Evolutionary conservation across 768 basidiomycete genomes (phyloP).

Genomic region (Boletus barrowsii): DNA sequence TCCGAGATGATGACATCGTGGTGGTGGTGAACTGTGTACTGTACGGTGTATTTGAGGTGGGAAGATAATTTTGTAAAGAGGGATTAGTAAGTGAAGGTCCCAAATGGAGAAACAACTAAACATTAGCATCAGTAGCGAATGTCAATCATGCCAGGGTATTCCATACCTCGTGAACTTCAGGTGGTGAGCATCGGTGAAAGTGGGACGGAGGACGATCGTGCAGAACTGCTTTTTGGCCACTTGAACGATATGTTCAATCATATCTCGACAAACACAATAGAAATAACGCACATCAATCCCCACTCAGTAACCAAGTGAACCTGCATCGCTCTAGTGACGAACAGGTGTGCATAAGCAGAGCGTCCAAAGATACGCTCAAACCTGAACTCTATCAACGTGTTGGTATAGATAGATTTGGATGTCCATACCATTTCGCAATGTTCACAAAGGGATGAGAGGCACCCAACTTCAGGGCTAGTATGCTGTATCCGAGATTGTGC

Average conservation of each 20-base stretch:
- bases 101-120: conserved; percentile 51
- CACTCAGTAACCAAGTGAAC: conserved; percentile 68
- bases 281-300: conserved; percentile 63
- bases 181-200: conserved; percentile 68
- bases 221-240: conserved; percentile 75
- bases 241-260: conserved; percentile 30
- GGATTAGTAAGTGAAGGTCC: conserved; percentile 36
- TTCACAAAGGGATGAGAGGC: conserved; percentile 62
- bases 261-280: background rate
- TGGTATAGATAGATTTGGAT: background rate
- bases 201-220: conserved; percentile 89
- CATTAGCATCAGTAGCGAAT: background rate
- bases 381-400: conserved; percentile 41
- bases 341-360: conserved; percentile 83
- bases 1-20: conserved; percentile 19
- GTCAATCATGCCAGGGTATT: background rate
- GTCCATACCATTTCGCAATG: conserved; percentile 67
- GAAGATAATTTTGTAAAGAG: conserved; percentile 48
- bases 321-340: conserved; percentile 89
- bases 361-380: conserved; percentile 82
- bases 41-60: conserved; percentile 48
- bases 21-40: conserved; percentile 59
- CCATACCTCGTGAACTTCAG: conserved; percentile 74
- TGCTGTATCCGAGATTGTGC: conserved; percentile 97
- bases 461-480: conserved; percentile 83